phyloP scores from a whole-genome alignment of 805 yeast genomes.

The Ogataea philodendri region DNA sequence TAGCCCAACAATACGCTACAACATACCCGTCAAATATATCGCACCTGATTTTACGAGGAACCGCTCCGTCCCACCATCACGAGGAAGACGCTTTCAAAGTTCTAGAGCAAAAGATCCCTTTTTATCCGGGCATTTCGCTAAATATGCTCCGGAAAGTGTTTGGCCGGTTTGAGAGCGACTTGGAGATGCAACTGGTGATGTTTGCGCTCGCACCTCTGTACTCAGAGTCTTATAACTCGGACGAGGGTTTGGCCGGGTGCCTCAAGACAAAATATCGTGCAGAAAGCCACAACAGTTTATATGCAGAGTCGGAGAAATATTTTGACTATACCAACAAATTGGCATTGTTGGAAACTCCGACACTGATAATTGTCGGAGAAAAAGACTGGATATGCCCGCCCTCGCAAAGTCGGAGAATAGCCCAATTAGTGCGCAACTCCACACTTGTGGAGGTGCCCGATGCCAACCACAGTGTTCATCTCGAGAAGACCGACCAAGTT shows the following conservation, averaged over 20 bases:
- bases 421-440: slow-evolving; percentile 17
- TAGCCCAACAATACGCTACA: slow-evolving; percentile 28
- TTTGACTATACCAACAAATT: slow-evolving; percentile 22
- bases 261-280: slow-evolving; percentile 21
- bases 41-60: slow-evolving; percentile 24
- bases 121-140: slow-evolving; percentile 22
- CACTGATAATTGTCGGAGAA: slow-evolving; percentile 23
- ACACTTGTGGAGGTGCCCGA: slow-evolving; percentile 15
- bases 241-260: slow-evolving; percentile 17
- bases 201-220: slow-evolving; percentile 27
- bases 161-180: slow-evolving; percentile 24
- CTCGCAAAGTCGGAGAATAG: slow-evolving; percentile 18
- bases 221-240: slow-evolving; percentile 24
- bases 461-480: slow-evolving; percentile 27
- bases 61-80: slow-evolving; percentile 27
- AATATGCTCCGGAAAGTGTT: slow-evolving; percentile 26
- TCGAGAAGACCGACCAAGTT: slow-evolving; percentile 19
- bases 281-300: slow-evolving; percentile 24
- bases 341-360: slow-evolving; percentile 16
- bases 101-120: slow-evolving; percentile 14
- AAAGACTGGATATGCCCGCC: slow-evolving; percentile 29
- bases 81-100: slow-evolving; percentile 21
- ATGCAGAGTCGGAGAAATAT: slow-evolving; percentile 26
- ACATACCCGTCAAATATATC: slow-evolving; percentile 20
- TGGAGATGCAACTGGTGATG: slow-evolving; percentile 26